phyloP scores from a whole-genome alignment of 1,284 basidiomycete genomes.

The Ustilago cynodontis region DNA sequence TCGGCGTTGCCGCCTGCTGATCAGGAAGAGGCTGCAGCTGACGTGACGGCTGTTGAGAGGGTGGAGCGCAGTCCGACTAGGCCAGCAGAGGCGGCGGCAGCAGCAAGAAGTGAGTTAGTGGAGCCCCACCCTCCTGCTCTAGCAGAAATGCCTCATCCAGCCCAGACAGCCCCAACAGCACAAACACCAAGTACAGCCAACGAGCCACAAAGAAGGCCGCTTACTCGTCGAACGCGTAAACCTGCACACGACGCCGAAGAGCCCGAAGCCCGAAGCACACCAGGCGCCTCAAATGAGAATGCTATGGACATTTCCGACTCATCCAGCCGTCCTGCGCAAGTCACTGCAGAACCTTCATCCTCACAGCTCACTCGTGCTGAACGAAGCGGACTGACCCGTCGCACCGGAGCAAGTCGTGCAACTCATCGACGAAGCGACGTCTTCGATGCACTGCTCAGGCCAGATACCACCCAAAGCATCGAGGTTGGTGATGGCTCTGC shows the following conservation, averaged over 20 bases:
- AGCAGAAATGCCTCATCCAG: not conserved
- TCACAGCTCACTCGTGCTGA: conserved; percentile 25
- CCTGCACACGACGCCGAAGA: not conserved
- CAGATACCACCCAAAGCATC: not conserved
- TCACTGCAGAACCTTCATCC: not conserved
- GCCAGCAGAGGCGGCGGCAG: not conserved
- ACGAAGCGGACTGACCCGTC: conserved; percentile 36
- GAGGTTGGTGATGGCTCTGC: not conserved
- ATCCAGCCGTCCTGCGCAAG: not conserved
- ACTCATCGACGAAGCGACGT: conserved; percentile 40
- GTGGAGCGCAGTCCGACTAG: not conserved
- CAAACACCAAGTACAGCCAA: conserved; percentile 10
- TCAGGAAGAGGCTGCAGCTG: conserved; percentile 2
- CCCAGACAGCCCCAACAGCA: not conserved
- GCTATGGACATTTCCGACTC: not conserved
- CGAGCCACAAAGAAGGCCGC: conserved; percentile 29
- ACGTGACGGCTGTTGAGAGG: conserved; percentile 11
- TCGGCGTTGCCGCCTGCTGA: not conserved
- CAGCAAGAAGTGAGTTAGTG: not conserved
- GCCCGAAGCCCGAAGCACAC: not conserved
- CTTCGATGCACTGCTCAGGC: conserved; percentile 41
- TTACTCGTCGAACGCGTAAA: conserved; percentile 48
- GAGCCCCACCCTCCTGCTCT: not conserved
- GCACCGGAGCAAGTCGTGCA: conserved; percentile 39
- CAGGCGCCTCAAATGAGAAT: not conserved